A percentile compares a stretch with the other conserved stretches of the same genome.
phyloP scores from a whole-genome alignment of 768 basidiomycete species.

The Lactarius trivialis region DNA sequence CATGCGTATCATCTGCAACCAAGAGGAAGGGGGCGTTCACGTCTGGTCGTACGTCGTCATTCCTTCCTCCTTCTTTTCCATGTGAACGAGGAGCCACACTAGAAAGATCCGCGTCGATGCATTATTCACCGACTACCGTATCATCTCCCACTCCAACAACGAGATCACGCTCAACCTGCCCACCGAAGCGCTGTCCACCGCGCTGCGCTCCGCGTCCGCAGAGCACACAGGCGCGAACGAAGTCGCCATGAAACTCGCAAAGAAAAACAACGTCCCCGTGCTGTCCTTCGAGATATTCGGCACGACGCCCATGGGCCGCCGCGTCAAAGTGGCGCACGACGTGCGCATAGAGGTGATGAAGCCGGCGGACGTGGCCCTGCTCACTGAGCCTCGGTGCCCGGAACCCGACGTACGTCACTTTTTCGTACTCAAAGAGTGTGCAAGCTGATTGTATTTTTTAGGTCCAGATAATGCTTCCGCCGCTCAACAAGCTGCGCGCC shows the following conservation, averaged over 20 bases:
- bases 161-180: slow-evolving; percentile 70
- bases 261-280: slow-evolving; percentile 75
- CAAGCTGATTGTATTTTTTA: no score
- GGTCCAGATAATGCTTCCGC: slow-evolving; percentile 74
- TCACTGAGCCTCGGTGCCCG: slow-evolving; percentile 79
- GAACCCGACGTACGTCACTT: slow-evolving; percentile 63
- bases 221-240: slow-evolving; percentile 40
- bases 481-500: slow-evolving; percentile 67
- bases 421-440: no score
- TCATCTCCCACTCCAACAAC: slow-evolving; percentile 81
- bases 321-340: slow-evolving; percentile 67
- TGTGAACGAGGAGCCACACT: background rate
- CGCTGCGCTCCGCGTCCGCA: slow-evolving; percentile 49
- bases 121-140: slow-evolving; percentile 70
- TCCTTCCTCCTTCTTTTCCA: slow-evolving; percentile 27
- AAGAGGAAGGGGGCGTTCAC: slow-evolving; percentile 79
- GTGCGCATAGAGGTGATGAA: slow-evolving; percentile 78
- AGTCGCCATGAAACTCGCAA: slow-evolving; percentile 77
- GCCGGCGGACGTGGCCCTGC: slow-evolving; percentile 60
- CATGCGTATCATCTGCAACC: slow-evolving; percentile 80
- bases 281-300: slow-evolving; percentile 71
- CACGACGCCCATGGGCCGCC: slow-evolving; percentile 54
- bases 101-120: slow-evolving; percentile 63
- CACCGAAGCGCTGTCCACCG: slow-evolving; percentile 67
- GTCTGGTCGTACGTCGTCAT: slow-evolving; percentile 64